phyloP scores from a whole-genome alignment of 2,329 filamentous ascomycete genomes.

The Ophiostoma quercus region DNA sequence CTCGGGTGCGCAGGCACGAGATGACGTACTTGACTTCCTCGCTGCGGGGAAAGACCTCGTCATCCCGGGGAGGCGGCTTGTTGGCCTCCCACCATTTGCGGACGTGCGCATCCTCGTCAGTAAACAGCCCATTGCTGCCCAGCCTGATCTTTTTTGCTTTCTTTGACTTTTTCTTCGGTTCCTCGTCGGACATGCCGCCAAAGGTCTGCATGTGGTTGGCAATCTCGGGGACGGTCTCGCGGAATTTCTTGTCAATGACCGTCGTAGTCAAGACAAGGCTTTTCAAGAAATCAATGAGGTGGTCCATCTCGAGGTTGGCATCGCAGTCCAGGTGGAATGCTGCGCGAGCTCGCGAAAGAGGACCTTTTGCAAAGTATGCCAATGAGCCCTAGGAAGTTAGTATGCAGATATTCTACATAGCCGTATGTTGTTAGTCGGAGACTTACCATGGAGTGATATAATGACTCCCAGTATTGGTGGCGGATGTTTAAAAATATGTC shows the following conservation, averaged over 20 bases:
- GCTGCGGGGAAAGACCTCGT: conserved; percentile 44
- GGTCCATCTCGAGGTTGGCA: conserved; percentile 53
- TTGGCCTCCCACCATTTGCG: conserved; percentile 64
- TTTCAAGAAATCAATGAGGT: conserved; percentile 65
- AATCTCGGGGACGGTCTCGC: conserved; percentile 61
- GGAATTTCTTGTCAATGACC: conserved; percentile 73
- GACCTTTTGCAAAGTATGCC: conserved; percentile 79
- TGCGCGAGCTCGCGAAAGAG: conserved; percentile 67
- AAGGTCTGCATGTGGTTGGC: conserved; percentile 52
- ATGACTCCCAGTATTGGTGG: conserved; percentile 52
- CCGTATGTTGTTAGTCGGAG: not conserved
- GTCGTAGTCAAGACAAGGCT: conserved; percentile 60
- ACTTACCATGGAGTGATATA: conserved; percentile 54
- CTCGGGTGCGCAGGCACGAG: conserved; percentile 63
- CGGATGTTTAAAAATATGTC: conserved; percentile 55
- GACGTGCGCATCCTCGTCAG: conserved; percentile 59
- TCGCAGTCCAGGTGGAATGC: conserved; percentile 62
- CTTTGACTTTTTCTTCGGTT: conserved; percentile 38
- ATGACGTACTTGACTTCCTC: conserved; percentile 57
- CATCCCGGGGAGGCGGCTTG: conserved; percentile 46
- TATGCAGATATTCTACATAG: not conserved
- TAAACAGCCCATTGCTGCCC: conserved; percentile 64
- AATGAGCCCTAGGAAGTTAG: conserved; percentile 55
- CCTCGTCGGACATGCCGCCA: conserved; percentile 51
- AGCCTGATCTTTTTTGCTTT: conserved; percentile 61